Evolutionary conservation across 805 yeast species (phyloP), one percentile per base, ranked within the genome.

Genomic region (Candida coquimbonensis): DNA sequence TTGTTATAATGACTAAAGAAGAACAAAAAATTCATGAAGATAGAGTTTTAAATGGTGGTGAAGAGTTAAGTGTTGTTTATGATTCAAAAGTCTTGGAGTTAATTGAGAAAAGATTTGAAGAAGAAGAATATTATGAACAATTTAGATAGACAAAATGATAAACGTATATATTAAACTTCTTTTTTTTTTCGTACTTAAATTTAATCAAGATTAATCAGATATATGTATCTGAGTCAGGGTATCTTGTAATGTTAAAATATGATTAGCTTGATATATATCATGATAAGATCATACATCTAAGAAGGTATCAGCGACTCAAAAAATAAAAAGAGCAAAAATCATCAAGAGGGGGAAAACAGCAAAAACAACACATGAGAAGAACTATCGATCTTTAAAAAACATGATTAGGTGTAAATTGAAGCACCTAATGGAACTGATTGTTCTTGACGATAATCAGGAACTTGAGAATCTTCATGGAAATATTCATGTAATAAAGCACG

Each of bases 401-500:
- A 24, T 16, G 1, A 24, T 50, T 42, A 60, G 17, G 59, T 53
- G 46, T 56, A 59, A 26, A 57, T 47, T 12, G 64, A 52, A 12
- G 63, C 57, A 26, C 66, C 65, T 38, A 62, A 39, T 26, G 66
- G 65, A 25, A 61, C 48, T 1, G 61, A 38, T 29, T 50, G 54
- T 37, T 54, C 57, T 39, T 60, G 64, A 33, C 52, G 60, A 44
- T 53, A 54, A 35, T 53, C 57, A 24, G 49, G 55, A 12, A 53
- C 59, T 31, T 60, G 56, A 16, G 49, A 45, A 36, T 74, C 81
- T 47, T 79, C 83, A 49, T 74, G 76, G 68, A 87, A 88, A 64
- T 88, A 93, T 11, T 96, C 95, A 66, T 91, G 98, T 53, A 76
- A 61, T 49, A 90, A 74, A 2, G 98, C 97, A 52, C 96, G 76